Conservation (phyloP, 2,329 filamentous ascomycete genomes). For the Pezizomycotina sp. region DNA sequence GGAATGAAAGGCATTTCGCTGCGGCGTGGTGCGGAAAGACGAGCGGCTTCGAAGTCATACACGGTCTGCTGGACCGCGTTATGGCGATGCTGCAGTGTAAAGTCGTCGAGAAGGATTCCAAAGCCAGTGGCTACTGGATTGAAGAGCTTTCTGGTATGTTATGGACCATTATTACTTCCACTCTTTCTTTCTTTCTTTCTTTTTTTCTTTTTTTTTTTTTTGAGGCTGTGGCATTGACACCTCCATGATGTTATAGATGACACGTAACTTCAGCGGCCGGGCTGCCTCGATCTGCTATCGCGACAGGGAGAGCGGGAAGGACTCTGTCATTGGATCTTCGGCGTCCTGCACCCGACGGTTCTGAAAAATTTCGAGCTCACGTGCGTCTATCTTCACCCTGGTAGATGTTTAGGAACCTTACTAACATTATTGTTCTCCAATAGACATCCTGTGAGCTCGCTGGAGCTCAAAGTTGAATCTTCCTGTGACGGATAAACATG, state of each 20-base stretch:
- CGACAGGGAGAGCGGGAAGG: neutral
- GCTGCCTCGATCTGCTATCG: too few relatives aligned
- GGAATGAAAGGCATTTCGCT: conserved; percentile 92
- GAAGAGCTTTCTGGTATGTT: conserved; percentile 62
- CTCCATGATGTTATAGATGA: too few relatives aligned
- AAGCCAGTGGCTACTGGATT: conserved; percentile 71
- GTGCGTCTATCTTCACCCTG: conserved; percentile 32
- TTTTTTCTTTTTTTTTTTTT: neutral
- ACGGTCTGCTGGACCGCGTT: conserved; percentile 79
- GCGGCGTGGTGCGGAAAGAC: conserved; percentile 90
- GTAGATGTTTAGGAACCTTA: neutral
- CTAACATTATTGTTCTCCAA: conserved; percentile 18
- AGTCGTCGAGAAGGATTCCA: conserved; percentile 47
- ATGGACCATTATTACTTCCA: conserved; percentile 57
- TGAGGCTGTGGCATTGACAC: too few relatives aligned
- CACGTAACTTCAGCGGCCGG: too few relatives aligned
- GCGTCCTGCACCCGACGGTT: conserved; percentile 77
- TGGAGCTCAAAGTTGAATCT: conserved; percentile 89
- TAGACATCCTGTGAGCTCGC: conserved; percentile 76
- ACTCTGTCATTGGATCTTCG: conserved; percentile 14
- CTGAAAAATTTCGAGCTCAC: conserved; percentile 84
- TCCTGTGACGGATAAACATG: conserved; percentile 60
- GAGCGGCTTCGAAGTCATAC: conserved; percentile 86
- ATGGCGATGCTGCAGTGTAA: conserved; percentile 78
- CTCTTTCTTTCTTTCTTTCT: conserved; percentile 53